These are phyloP conservation scores for Phytomonas francai DNA, from an alignment of 208 protist species.

Conservation along the genomic window DNA sequence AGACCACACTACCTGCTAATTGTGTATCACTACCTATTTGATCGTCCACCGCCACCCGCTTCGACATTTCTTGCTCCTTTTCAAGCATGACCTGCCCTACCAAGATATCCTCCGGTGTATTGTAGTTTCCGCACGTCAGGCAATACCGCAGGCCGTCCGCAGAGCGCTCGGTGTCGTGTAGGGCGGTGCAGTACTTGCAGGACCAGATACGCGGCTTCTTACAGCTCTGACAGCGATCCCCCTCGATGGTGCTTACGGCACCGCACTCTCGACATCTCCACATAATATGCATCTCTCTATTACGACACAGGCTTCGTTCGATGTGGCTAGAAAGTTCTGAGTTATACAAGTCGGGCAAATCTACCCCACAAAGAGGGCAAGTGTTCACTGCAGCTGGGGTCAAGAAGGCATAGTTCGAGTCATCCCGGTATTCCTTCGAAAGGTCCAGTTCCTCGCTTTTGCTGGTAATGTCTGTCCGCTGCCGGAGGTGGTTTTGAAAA, in stretches of 20 bases:
- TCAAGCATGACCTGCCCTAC: constrained; percentile 38
- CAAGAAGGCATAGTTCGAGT: not conserved
- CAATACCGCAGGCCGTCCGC: constrained; percentile 61
- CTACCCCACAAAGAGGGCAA: not conserved
- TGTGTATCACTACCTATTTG: constrained; percentile 1
- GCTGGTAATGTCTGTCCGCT: not conserved
- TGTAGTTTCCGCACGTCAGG: constrained; percentile 41
- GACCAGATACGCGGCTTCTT: constrained; percentile 37
- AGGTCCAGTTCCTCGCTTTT: not conserved
- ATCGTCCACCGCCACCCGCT: constrained; percentile 21
- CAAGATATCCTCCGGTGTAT: constrained; percentile 63
- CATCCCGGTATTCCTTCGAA: not conserved
- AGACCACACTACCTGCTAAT: constrained; percentile 19
- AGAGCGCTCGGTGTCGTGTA: constrained; percentile 29
- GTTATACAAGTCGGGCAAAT: not conserved
- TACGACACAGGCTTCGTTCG: constrained; percentile 23
- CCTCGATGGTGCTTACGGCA: constrained; percentile 46
- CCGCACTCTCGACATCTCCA: constrained; percentile 59
- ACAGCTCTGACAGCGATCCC: constrained; percentile 45
- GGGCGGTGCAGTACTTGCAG: constrained; percentile 52
- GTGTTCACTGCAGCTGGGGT: not conserved
- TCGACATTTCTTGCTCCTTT: constrained; percentile 17
- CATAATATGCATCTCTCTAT: constrained; percentile 39
- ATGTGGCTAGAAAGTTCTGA: not conserved
- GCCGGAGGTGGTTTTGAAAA: not conserved